phyloP scores from a whole-genome alignment of 2,329 filamentous ascomycete species.

The Colletotrichum nymphaeae region DNA sequence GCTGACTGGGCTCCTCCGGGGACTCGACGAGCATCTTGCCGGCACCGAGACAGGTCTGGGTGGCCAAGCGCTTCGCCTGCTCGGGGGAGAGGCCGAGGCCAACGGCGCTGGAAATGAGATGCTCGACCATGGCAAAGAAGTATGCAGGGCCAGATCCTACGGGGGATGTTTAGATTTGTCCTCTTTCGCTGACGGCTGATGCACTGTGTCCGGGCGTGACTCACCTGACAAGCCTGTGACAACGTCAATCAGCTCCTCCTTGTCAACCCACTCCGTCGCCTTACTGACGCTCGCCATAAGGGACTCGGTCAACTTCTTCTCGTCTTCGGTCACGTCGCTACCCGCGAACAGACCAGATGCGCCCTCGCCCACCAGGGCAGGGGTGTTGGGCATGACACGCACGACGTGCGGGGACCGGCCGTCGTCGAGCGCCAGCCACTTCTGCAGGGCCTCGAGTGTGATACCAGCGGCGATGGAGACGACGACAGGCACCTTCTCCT shows the following conservation, averaged over 20 bases:
- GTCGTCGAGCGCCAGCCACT: slow-evolving; percentile 53
- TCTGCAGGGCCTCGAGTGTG: slow-evolving; percentile 51
- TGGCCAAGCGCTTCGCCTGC: slow-evolving; percentile 61
- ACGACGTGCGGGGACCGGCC: slow-evolving; percentile 56
- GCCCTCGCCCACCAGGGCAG: slow-evolving; percentile 61
- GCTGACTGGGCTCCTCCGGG: slow-evolving; percentile 56
- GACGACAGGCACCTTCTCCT: slow-evolving; percentile 52
- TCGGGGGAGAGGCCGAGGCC: slow-evolving; percentile 58
- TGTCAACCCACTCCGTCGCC: slow-evolving; percentile 61
- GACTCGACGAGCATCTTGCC: slow-evolving; percentile 63
- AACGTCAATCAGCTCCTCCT: slow-evolving; percentile 61
- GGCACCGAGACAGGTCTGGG: slow-evolving; percentile 63
- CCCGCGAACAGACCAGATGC: slow-evolving; percentile 60
- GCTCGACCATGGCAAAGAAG: slow-evolving; percentile 65
- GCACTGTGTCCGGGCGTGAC: slow-evolving; percentile 26
- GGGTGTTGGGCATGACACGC: slow-evolving; percentile 66
- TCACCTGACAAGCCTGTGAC: slow-evolving; percentile 62
- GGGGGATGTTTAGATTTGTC: background rate
- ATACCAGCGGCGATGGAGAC: slow-evolving; percentile 63
- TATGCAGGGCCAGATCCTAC: slow-evolving; percentile 63
- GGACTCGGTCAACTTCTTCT: slow-evolving; percentile 54
- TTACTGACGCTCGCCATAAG: slow-evolving; percentile 60
- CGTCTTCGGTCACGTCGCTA: slow-evolving; percentile 52
- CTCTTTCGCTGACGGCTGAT: background rate
- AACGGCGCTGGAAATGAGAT: slow-evolving; percentile 57